Conservation (phyloP, 2,329 filamentous ascomycete species). For the Metarhizium brunneum region DNA sequence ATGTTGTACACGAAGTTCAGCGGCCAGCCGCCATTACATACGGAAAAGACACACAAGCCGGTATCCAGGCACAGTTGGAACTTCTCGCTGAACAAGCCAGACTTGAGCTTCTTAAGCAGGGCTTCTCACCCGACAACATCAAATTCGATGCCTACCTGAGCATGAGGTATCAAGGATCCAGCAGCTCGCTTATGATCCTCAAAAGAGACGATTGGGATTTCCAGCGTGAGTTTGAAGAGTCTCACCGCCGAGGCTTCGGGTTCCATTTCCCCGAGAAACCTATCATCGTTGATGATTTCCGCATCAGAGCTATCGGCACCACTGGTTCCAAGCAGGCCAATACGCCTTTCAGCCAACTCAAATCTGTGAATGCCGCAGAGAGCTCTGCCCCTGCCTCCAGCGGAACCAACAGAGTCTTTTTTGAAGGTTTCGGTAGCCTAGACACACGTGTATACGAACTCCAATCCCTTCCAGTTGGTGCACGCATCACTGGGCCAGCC, state of each 20-base stretch:
- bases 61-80: constrained; percentile 14
- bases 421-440: constrained; percentile 12
- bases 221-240: constrained; percentile 28
- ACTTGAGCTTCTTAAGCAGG: constrained; percentile 15
- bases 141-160: constrained; percentile 32
- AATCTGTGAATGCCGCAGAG: constrained; percentile 3
- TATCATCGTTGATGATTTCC: constrained; percentile 33
- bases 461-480: constrained; percentile 9
- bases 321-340: constrained; percentile 10
- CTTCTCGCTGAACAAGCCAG: constrained; percentile 14
- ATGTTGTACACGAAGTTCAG: constrained; percentile 31
- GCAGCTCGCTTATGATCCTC: constrained; percentile 29
- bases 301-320: constrained; percentile 27
- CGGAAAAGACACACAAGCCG: constrained; percentile 9
- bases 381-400: constrained; percentile 7
- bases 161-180: constrained; percentile 33
- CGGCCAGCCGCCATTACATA: constrained; percentile 25
- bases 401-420: constrained; percentile 11
- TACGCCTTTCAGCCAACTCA: constrained; percentile 14
- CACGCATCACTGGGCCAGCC: constrained; percentile 21
- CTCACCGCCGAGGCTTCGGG: constrained; percentile 67
- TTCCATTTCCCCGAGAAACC: constrained; percentile 44
- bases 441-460: constrained; percentile 18
- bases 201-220: constrained; percentile 17
- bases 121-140: constrained; percentile 26